Evolutionary conservation across 2,329 filamentous ascomycete genomes (phyloP), one percentile per base, ranked within the genome.

Genomic region (Pseudocercospora ulei): DNA sequence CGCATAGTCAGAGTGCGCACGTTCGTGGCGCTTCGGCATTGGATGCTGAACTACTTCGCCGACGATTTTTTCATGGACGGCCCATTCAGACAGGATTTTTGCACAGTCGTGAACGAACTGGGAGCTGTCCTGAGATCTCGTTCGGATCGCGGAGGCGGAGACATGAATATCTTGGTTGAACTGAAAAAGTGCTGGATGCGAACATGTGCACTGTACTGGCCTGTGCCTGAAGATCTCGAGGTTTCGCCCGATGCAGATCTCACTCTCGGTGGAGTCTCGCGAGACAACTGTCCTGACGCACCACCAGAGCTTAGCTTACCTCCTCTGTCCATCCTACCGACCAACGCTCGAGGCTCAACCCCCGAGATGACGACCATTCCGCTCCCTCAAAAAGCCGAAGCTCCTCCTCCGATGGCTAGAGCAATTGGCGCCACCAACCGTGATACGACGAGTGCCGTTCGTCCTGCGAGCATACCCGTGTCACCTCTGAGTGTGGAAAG

Each of bases 111-210:
- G 42, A 95, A 96, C 58, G 58, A 59, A 14, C 58, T 80, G 38
- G 72, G 73, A 40, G 56, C 61, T 18, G 63, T 70, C 39, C 64
- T 80, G 20, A 69, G 65, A 38, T 60, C 62, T 31, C 65, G 72
- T 36, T 57, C 64, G 36, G 67, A 69, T 47, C 65, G 69, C 27
- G 72, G 74, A 20, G 68, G 66, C 37, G 77, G 75, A 31, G 76
- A 80, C 53, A 61, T 93, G 43, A 95, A 95, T 61, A 93, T 96
- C 49, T 70, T 98, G 22, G 78, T 81, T 18, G 90, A 98, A 62
- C 67, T 98, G 46, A 98, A 98, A 62, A 92, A 94, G 59, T 96
- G 90, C 58, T 98, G 90, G 90, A 79, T 87, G 59, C 75, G 87
- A 35, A 83, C 90, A 12, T 96, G 87, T 58, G 78, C 82, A 0